Base-by-base conservation (phyloP, 768 basidiomycete species). In the Cystofilobasidium bisporidii region DNA sequence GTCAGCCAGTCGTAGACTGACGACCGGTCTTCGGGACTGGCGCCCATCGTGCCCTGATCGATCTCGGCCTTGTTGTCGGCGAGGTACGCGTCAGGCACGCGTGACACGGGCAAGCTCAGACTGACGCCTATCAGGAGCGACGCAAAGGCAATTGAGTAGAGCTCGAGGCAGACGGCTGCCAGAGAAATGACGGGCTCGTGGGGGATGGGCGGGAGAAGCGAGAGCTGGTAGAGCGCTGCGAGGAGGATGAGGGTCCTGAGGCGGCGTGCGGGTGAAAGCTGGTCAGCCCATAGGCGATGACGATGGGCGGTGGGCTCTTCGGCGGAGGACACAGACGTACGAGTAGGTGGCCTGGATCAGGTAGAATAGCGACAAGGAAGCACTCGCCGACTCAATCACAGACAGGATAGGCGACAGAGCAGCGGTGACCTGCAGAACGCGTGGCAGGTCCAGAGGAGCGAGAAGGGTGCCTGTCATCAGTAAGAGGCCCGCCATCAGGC, bases 1-100 rank as follows among this genome's bases (percentile, higher is more conserved):
- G 63, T 60, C 36, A 69, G 58, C 68, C 68, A 69, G 24, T 50
- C 61, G 33, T 53, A 69, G 18, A 69, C 47, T 2, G 58, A 36
- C 20, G 63, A 41, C 47, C 57, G 32, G 43, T 69, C 68, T 45
- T 69, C 68, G 11, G 57, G 56, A 22, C 32, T 38, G 15, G 45
- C 22, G 9, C 68, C 68, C 45, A 61, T 45, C 36, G 41, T 61
- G 22, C 63, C 68, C 18, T 11, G 18, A 24, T 63, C 45, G 3
- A 38, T 53, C 32, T 18, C 40, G 24, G 30, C 43, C 24, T 64
- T 40, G 43, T 69, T 58, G 26, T 64, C 68, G 32, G 36, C 38
- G 3, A 60, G n/a, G 43, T 62, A 68, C 48, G 32, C 63, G 14
- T 30, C 47, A 0, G 68, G 68, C 15, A 69, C 63, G 15, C n/a